Evolutionary conservation across 192 early-diverging fungal species (phyloP), one percentile per base, ranked within the genome.

Genomic region (Podila verticillata): DNA sequence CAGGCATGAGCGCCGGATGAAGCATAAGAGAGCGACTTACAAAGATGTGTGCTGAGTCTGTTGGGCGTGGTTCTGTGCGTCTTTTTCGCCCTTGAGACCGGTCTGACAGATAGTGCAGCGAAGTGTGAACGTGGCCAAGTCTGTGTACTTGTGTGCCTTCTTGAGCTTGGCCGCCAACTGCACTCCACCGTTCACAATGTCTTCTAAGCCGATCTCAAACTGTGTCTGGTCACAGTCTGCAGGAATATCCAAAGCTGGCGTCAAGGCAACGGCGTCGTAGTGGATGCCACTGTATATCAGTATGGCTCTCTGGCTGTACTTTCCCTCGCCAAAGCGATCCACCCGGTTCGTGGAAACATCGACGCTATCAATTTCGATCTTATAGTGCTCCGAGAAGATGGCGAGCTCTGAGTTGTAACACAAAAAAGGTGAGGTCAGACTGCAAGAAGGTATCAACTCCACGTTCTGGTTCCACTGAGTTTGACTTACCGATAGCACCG

Each of bases 221-320:
- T 85, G 75, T 2, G 92, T 93, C 62, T 91, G 88, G 74, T 95
- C 93, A 83, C 93, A 96, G 7, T 93, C 95, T 31, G 63, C 22
- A 2, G 89, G 84, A 20, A 86, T 83, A 31, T 80, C 84, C 5
- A 61, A 26, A 7, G 65, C 63, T 1, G 95, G 95, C 4, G 90
- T 78, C 22, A 95, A 68, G 5, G 89, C 95, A 7, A 94, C 49
- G 1, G 92, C 93, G 81, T 96, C 95, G 74, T 95, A 96, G 82
- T 95, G 88, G 57, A 90, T 90, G 7, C 87, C 87, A 67, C 83
- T 87, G 54, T 87, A 89, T 59, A 89, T 74, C 34, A 89, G 32
- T 35, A 85, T 36, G 26, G 88, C 88, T 9, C 89, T 83, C 47
- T 85, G 78, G 26, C 64, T 63, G 57, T 90, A 89, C 10, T 84